phyloP scores from a whole-genome alignment of 2,329 filamentous ascomycete species.

The Capronia coronata region DNA sequence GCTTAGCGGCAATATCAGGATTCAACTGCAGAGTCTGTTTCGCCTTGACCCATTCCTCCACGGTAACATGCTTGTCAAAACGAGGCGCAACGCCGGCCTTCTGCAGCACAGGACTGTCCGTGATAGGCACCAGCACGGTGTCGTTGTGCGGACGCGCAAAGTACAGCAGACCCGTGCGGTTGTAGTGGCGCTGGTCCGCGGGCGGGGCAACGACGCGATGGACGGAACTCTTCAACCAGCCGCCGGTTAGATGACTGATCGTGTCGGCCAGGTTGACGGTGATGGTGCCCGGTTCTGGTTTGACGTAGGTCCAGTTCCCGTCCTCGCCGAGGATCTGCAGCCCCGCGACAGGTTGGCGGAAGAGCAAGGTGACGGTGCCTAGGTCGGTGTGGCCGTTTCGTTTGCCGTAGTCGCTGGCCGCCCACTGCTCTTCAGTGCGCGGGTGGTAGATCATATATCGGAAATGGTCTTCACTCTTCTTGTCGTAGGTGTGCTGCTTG shows the following conservation, averaged over 20 bases:
- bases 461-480: constrained; percentile 52
- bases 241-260: constrained; percentile 43
- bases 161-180: constrained; percentile 41
- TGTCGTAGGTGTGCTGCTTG: constrained; percentile 52
- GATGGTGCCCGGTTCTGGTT: constrained; percentile 42
- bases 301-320: constrained; percentile 44
- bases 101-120: constrained; percentile 31
- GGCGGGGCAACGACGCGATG: constrained; percentile 47
- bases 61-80: constrained; percentile 40
- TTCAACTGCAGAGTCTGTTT: constrained; percentile 38
- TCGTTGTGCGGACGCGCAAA: constrained; percentile 45
- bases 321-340: constrained; percentile 47
- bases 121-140: constrained; percentile 34
- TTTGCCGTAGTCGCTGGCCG: constrained; percentile 39
- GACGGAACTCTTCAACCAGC: constrained; percentile 45
- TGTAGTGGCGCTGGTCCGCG: constrained; percentile 41
- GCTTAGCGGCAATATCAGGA: constrained; percentile 35
- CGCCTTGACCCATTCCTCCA: constrained; percentile 42
- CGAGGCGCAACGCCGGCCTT: constrained; percentile 30
- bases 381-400: constrained; percentile 51
- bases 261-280: constrained; percentile 48
- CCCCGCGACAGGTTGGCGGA: constrained; percentile 52
- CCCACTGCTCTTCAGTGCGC: constrained; percentile 44
- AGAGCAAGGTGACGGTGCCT: constrained; percentile 51
- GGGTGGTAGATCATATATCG: constrained; percentile 55